Evolutionary conservation across 371 early-diverging fungal genomes (phyloP).

Genomic region (Mucor racemosus): DNA sequence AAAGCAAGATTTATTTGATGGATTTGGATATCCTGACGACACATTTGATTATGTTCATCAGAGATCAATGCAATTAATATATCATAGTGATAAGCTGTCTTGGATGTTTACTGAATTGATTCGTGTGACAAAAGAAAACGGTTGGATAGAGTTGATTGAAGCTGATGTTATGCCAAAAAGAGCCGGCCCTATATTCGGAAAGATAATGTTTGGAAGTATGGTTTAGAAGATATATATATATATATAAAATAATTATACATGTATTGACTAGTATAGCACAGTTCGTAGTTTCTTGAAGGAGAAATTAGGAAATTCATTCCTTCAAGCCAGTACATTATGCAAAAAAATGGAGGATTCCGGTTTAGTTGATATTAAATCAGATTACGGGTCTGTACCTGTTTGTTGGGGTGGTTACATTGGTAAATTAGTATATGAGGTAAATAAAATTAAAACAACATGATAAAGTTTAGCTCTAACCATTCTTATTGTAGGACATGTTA

Average conservation of each 20-base stretch:
- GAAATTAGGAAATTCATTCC: slow-evolving; percentile 17
- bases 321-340: slow-evolving; percentile 22
- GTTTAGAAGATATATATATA: not conserved
- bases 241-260: not conserved
- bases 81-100: slow-evolving; percentile 28
- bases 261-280: not conserved
- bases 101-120: slow-evolving; percentile 29
- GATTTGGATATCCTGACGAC: slow-evolving; percentile 23
- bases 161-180: slow-evolving; percentile 19
- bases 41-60: slow-evolving; percentile 46
- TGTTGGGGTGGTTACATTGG: slow-evolving; percentile 54
- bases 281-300: slow-evolving; percentile 1
- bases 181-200: slow-evolving; percentile 23
- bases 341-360: slow-evolving; percentile 30
- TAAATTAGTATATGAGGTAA: slow-evolving; percentile 45
- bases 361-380: slow-evolving; percentile 31
- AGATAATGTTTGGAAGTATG: slow-evolving; percentile 15
- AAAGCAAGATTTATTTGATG: slow-evolving; percentile 26
- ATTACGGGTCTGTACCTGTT: slow-evolving; percentile 44
- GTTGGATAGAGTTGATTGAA: slow-evolving; percentile 46
- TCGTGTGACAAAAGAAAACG: slow-evolving; percentile 41
- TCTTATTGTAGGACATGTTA: slow-evolving; percentile 21
- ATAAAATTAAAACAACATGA: no score
- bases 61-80: slow-evolving; percentile 33
- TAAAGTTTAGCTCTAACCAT: not conserved